Evolutionary conservation across 2,329 filamentous ascomycete genomes (phyloP).

Genomic region (Didymellaceae sp.): DNA sequence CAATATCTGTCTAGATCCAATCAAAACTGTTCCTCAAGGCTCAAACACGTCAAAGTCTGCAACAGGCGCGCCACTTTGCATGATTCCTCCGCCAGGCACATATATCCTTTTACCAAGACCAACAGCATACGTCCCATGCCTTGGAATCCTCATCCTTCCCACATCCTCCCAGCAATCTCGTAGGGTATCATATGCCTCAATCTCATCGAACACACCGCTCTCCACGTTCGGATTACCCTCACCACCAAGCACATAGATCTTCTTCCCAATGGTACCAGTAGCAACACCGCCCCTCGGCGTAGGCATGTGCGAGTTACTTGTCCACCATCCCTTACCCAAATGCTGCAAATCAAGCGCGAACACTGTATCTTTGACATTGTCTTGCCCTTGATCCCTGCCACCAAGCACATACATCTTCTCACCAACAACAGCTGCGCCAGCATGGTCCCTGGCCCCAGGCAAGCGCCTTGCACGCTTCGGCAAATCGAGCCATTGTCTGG

Average conservation of each 20-base stretch:
- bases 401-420: conserved; percentile 36
- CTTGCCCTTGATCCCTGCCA: conserved; percentile 23
- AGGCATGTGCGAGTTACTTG: conserved; percentile 27
- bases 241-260: conserved; percentile 38
- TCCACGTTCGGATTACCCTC: background rate
- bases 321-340: conserved; percentile 28
- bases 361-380: conserved; percentile 28
- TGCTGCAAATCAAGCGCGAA: conserved; percentile 33
- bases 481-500: background rate
- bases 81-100: conserved; percentile 33
- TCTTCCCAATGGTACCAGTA: conserved; percentile 23
- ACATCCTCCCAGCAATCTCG: conserved; percentile 25
- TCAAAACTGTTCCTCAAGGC: no score
- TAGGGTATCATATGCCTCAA: conserved; percentile 8
- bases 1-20: no score
- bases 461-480: conserved; percentile 20
- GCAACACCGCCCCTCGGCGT: conserved; percentile 33
- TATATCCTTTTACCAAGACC: conserved; percentile 29
- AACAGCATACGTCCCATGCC: conserved; percentile 36
- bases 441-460: conserved; percentile 34
- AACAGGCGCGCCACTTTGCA: conserved; percentile 22
- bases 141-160: conserved; percentile 28
- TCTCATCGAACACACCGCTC: conserved; percentile 1
- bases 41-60: conserved; percentile 28
- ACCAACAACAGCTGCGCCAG: conserved; percentile 30